Evolutionary conservation across 2,329 filamentous ascomycete genomes (phyloP).

Genomic region (Penicillium sp.): DNA sequence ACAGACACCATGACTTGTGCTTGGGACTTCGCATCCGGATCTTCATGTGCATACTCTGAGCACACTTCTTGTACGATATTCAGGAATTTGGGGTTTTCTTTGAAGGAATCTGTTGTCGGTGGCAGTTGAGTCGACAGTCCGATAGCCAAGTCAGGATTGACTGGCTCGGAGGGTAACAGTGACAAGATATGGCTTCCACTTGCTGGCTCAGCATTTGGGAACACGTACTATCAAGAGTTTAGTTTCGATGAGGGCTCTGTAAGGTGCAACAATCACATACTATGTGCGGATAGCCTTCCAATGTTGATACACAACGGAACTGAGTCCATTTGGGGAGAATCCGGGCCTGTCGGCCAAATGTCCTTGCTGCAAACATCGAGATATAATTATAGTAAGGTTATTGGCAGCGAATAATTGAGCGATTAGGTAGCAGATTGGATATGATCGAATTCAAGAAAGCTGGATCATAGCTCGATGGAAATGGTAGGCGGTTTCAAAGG

Average conservation of each 20-base stretch:
- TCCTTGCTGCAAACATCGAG: constrained; percentile 28
- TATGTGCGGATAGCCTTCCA: constrained; percentile 41
- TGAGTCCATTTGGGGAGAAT: constrained; percentile 23
- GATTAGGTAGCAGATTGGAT: neutral
- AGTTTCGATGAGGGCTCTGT: constrained; percentile 9
- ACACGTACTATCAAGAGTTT: constrained; percentile 46
- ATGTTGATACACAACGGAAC: constrained; percentile 35
- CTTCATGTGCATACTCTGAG: constrained; percentile 52
- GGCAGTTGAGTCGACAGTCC: constrained; percentile 56
- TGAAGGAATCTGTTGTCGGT: constrained; percentile 55
- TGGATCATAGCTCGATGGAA: constrained; percentile 8
- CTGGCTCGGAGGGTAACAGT: constrained; percentile 55
- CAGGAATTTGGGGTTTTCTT: constrained; percentile 57
- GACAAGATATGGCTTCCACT: constrained; percentile 50
- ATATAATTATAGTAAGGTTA: neutral
- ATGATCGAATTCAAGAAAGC: neutral
- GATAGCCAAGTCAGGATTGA: constrained; percentile 53
- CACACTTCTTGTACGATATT: constrained; percentile 57
- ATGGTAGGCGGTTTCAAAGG: constrained; percentile 15
- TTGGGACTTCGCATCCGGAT: constrained; percentile 57
- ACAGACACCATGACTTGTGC: constrained; percentile 60
- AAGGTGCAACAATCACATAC: constrained; percentile 26
- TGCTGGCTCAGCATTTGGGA: constrained; percentile 43
- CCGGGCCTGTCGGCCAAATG: constrained; percentile 20
- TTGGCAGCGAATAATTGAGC: neutral